Evolutionary conservation across 2,329 filamentous ascomycete species (phyloP), one percentile per base, ranked within the genome.

Genomic region (Periconia digitata): DNA sequence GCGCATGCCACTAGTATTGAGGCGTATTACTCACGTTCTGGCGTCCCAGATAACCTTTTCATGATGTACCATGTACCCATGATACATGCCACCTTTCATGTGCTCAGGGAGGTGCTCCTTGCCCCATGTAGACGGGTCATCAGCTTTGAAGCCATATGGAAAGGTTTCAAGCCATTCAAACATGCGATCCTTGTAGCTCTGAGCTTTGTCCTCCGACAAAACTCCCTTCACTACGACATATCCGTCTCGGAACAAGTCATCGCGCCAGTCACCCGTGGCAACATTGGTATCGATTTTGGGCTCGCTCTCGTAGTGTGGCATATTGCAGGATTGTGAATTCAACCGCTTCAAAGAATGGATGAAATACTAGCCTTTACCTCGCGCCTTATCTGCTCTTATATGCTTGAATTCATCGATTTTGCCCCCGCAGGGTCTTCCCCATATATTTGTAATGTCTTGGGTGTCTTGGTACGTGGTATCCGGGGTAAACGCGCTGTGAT

Each of bases 121-220:
- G 17, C 56, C 67, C 63, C 70, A 72, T 2, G 72, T 74, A 1
- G 62, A 57, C 3, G 66, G 60, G 40, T 70, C 53, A 20, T 59
- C 49, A 15, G 53, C 47, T 40, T 76, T 67, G 40, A 76, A 76
- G 2, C 71, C 73, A 2, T 70, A 61, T 0, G 63, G 62, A 40
- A 76, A 77, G 2, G 68, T 71, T 43, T 73, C 64, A 6, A 76
- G 60, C 74, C 74, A 78, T 43, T 73, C 57, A 17, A 74, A 62
- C 50, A 69, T 66, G 54, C 73, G 73, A 17, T 73, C 55, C 46
- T 59, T 59, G 53, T 76, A 77, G 43, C 72, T 70, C 18, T 71
- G 50, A 7, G 74, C 73, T 0, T 64, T 56, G 50, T 76, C 73
- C 1, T 55, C 54, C 12, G 59, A 58, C 46, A 77, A 70, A n/a